phyloP scores from a whole-genome alignment of 106 monocot species.

The Apostasia ramifera region DNA sequence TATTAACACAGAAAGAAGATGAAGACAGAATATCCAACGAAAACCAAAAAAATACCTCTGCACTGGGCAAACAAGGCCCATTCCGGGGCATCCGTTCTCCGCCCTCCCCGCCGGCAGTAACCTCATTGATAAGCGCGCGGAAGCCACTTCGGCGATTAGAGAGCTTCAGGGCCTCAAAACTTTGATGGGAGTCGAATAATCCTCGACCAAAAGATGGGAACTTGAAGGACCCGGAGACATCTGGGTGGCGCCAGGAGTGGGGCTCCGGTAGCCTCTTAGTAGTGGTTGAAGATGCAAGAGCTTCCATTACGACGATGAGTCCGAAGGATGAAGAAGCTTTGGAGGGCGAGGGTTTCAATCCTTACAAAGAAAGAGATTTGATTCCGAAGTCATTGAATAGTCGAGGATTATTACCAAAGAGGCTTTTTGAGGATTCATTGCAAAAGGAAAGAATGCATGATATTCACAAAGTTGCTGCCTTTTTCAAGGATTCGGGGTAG shows the following conservation, averaged over 20 bases:
- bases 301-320: constrained; percentile 11
- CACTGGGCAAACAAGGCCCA: neutral
- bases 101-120: neutral
- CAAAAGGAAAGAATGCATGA: too few relatives aligned
- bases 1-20: neutral
- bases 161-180: neutral
- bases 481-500: too few relatives aligned
- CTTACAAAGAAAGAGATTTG: too few relatives aligned
- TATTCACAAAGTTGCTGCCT: too few relatives aligned
- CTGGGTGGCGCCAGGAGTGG: neutral
- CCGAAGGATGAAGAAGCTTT: neutral
- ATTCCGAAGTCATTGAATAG: too few relatives aligned
- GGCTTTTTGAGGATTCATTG: too few relatives aligned
- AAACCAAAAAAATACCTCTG: too few relatives aligned
- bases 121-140: neutral
- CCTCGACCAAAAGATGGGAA: constrained; percentile 1
- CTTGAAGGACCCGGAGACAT: neutral
- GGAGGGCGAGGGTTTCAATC: too few relatives aligned
- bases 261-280: constrained; percentile 2
- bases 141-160: neutral
- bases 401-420: too few relatives aligned
- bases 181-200: neutral
- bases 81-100: neutral
- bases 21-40: too few relatives aligned
- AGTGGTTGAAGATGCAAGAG: constrained; percentile 13